Evolutionary conservation across 1,139 yeast species (phyloP).

Genomic region (Ashbya aceris): DNA sequence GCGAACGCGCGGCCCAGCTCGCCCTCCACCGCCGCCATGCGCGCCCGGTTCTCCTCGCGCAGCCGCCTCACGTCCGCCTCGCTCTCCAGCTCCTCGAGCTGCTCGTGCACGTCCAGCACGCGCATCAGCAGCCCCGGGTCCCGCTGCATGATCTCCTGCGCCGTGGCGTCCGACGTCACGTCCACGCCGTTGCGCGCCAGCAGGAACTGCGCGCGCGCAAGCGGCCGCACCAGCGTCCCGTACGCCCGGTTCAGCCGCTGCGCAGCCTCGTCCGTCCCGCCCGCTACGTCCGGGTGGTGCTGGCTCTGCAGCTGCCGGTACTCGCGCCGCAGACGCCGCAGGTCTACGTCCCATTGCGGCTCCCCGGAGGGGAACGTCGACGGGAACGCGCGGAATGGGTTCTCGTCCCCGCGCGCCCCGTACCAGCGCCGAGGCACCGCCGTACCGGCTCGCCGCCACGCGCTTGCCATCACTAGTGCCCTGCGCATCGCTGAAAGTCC

Average conservation of each 20-base stretch:
- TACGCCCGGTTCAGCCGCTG: constrained; percentile 68
- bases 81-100: constrained; percentile 51
- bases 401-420: too few relatives aligned
- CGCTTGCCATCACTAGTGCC: too few relatives aligned
- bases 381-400: constrained; percentile 57
- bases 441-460: too few relatives aligned
- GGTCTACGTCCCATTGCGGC: constrained; percentile 55
- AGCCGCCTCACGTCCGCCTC: constrained; percentile 50
- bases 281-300: constrained; percentile 68
- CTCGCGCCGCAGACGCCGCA: constrained; percentile 54
- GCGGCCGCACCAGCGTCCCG: constrained; percentile 57
- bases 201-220: constrained; percentile 56
- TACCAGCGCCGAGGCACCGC: too few relatives aligned
- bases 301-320: constrained; percentile 62
- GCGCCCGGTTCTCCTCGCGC: constrained; percentile 43
- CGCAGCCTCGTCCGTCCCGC: constrained; percentile 17
- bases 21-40: constrained; percentile 39
- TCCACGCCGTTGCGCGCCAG: constrained; percentile 37
- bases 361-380: constrained; percentile 58
- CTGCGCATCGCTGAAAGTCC: too few relatives aligned
- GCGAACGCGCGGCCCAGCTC: constrained; percentile 30
- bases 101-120: constrained; percentile 75
- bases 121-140: constrained; percentile 60
- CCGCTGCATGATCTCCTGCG: constrained; percentile 24
- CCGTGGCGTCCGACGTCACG: constrained; percentile 32